Evolutionary conservation across 2,329 filamentous ascomycete species (phyloP).

Genomic region (Colletotrichum sp.): DNA sequence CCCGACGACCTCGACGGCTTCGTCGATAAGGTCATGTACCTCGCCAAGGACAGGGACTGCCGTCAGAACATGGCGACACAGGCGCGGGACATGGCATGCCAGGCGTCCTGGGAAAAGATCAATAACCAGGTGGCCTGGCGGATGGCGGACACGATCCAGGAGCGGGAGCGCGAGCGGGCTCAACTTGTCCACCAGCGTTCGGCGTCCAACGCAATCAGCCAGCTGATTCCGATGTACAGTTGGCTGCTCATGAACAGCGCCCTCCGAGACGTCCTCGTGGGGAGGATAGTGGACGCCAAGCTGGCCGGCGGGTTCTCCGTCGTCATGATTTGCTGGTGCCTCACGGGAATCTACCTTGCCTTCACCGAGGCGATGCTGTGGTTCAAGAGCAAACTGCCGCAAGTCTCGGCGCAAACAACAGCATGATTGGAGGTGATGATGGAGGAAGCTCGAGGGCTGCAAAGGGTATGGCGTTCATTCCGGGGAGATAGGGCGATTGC

Average conservation of each 20-base stretch:
- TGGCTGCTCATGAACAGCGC: constrained; percentile 49
- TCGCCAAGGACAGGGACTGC: constrained; percentile 50
- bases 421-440: background rate
- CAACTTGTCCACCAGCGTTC: constrained; percentile 3
- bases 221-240: constrained; percentile 44
- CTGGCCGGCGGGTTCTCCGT: constrained; percentile 49
- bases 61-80: constrained; percentile 49
- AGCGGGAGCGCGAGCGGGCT: constrained; percentile 40
- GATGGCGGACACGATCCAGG: constrained; percentile 59
- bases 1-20: constrained; percentile 66
- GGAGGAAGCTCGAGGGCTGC: background rate
- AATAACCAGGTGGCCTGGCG: constrained; percentile 73
- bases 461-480: background rate
- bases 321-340: constrained; percentile 53
- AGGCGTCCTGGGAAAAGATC: constrained; percentile 75
- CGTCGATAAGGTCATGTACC: constrained; percentile 54
- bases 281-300: constrained; percentile 46
- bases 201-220: constrained; percentile 23
- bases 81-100: constrained; percentile 61
- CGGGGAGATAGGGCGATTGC: background rate
- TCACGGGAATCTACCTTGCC: constrained; percentile 53
- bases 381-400: constrained; percentile 23
- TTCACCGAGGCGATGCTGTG: constrained; percentile 52
- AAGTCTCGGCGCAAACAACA: background rate
- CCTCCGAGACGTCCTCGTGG: constrained; percentile 38